Evolutionary conservation across 2,329 filamentous ascomycete species (phyloP), one percentile per base, ranked within the genome.

Genomic region (Verticillium zaregamsianum): DNA sequence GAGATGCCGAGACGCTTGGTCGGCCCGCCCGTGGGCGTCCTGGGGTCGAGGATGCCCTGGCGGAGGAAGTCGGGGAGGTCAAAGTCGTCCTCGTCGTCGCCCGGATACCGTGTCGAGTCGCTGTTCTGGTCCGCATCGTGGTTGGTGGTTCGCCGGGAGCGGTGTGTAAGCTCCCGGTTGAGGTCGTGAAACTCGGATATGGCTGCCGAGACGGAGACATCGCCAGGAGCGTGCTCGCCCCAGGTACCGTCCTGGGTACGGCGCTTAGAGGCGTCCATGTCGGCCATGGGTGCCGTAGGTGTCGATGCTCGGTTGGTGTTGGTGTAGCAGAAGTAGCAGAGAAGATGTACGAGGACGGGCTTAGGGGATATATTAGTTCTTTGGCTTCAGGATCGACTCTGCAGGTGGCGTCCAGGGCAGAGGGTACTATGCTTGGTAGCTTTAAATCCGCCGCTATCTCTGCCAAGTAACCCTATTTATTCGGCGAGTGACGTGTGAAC

Each of bases 1-100:
- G 92, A 78, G 1, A 94, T 89, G 2, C 91, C 91, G 12, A 94
- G 85, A 68, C 88, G 90, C 77, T 94, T 95, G 12, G 88, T 83
- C 0, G 90, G 89, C 39, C 81, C 79, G 6, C 86, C 88, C 5
- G 75, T 71, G 33, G 87, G 83, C 2, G 84, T 85, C 14, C 89
- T 83, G 71, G 90, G 91, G 74, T 93, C 91, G 63, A 93, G 88
- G 68, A 90, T 88, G 1, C 90, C 90, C 63, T 91, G 86, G 56
- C 86, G 83, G 75, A 93, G 84, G 70, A 93, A 93, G 14, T 86
- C 78, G 37, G 83, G 84, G 1, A 93, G 80, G 63, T 90, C 83
- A 65, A 93, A 92, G 3, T 84, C 86, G 1, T 86, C 83, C 2
- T 84, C 79, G 25, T 83, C 76, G 17, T 83, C 23, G 17, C 40